phyloP scores from a whole-genome alignment of 1,139 yeast species.

The Debaryomycetaceae sp. region DNA sequence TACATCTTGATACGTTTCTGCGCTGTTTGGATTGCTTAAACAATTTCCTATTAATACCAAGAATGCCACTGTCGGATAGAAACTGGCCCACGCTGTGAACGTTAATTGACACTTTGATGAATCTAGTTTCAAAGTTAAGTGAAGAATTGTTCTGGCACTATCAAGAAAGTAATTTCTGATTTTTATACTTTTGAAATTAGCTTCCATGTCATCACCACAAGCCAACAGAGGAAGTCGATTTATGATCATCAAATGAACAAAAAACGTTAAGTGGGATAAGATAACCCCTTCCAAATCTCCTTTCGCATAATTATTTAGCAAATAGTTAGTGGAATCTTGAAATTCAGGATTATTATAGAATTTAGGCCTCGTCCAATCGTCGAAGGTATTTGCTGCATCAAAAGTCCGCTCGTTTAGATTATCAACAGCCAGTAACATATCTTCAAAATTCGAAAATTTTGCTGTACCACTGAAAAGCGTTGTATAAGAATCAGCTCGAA shows the following conservation, averaged over 20 bases:
- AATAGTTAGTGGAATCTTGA: constrained; percentile 4
- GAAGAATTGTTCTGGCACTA: constrained; percentile 35
- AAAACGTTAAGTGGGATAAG: constrained; percentile 26
- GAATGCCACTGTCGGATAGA: constrained; percentile 34
- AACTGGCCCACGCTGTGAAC: constrained; percentile 31
- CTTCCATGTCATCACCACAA: constrained; percentile 13
- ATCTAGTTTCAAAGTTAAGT: constrained; percentile 19
- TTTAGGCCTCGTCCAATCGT: constrained; percentile 18
- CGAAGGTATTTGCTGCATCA: constrained; percentile 12
- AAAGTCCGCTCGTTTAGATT: constrained; percentile 20
- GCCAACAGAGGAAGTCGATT: constrained; percentile 32
- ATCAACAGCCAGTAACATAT: constrained; percentile 15
- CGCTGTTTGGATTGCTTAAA: constrained; percentile 27
- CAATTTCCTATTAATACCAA: constrained; percentile 29
- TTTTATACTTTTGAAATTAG: constrained; percentile 13
- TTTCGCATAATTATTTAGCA: background rate
- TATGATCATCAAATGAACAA: constrained; percentile 34
- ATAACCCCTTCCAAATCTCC: constrained; percentile 16
- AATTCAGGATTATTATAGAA: constrained; percentile 26
- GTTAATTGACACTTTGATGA: constrained; percentile 18
- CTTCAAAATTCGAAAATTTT: constrained; percentile 14
- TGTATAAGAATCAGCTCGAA: constrained; percentile 28
- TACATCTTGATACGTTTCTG: constrained; percentile 28
- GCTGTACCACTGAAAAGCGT: constrained; percentile 28
- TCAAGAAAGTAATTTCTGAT: constrained; percentile 26